Evolutionary conservation across 495 filamentous ascomycete species (phyloP), one percentile per base, ranked within the genome.

Genomic region (Penicillium mononematosum): DNA sequence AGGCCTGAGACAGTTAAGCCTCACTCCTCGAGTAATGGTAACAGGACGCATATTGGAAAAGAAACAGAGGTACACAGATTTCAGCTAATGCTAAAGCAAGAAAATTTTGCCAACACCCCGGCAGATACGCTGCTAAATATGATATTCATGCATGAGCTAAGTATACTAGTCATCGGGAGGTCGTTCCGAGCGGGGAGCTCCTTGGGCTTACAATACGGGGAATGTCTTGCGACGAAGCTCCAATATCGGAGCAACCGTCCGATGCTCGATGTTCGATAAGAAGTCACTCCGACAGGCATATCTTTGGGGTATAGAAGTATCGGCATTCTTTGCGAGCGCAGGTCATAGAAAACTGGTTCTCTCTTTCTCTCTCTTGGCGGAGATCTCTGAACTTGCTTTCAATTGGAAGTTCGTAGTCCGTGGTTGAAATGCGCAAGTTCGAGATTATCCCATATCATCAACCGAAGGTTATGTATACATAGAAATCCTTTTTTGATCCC

Each of bases 1-100:
- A 41, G 48, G 20, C 36, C 47, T 51, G 22, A 56, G 56, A 17
- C 51, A 31, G n/a, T 25, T 45, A 2, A 53, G 38, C 25, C 56
- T 52, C 41, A 32, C 44, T 11, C 49, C 47, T 17, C 56, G 65
- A 14, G 43, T 38, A 16, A 65, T 22, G 9, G 44, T 56, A 38
- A 32, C 24, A 43, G 55, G 57, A 12, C 54, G 50, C 65, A 67
- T 67, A 14, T 16, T 62, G 19, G 5, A 17, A 22, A 12, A 6
- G 24, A 4, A 24, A n/a, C 14, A 46, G 11, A 27, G 20, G 8
- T 1, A 29, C 24, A 29, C n/a, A 31, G 14, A 10, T 27, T 34
- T 32, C 5, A 1, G 45, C 9, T 3, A 27, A 17, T 14, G 8
- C 20, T 32, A 48, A 19, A 48, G n/a, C 16, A 17, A 48, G 16